Base-by-base conservation (phyloP, 805 yeast genomes). In the Candida nitratophila region DNA sequence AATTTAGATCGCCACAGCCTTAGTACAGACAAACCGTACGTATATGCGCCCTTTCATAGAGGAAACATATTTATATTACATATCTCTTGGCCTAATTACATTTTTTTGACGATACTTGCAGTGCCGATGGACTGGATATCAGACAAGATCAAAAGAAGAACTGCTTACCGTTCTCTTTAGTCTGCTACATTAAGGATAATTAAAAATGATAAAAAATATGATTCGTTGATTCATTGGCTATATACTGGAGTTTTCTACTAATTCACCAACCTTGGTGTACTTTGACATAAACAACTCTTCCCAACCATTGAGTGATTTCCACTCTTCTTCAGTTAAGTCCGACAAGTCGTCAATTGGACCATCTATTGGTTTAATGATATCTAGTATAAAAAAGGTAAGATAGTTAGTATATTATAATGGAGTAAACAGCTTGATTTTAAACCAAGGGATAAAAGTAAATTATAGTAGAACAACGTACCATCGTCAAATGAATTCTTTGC, bases 401-500 rank as follows among this genome's bases (percentile, higher is more conserved):
- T 4, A 31, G 39, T 37, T 36, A 36, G 39, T 37, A 27, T 11
- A 27, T 6, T 24, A 10, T 10, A 24, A n/a, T n/a, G n/a, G n/a
- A n/a, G n/a, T n/a, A n/a, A n/a, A n/a, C n/a, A 26, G 16, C 6
- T 17, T 30, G 14, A 19, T n/a, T 17, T 21, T 14, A 3, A 37
- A 19, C 4, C 17, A 22, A n/a, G n/a, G n/a, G n/a, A n/a, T n/a
- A n/a, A n/a, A n/a, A 24, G 27, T 4, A 21, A 6, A 27, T 4
- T 59, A 47, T 7, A 11, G 14, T 20, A 2, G 27, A 19, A 57
- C 62, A 19, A 57, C 62, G 45, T 47, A 54, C 64, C 76, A 20
- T 69, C 51, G 41, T 89, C 97, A 64, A 90, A 91, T 16, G 95
- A 85, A 63, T 89, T 90, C 54, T 77, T 69, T 1, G 96, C 96